A percentile compares a stretch with the other conserved stretches of the same genome.
Evolutionary conservation across 257 asterid species (phyloP).

Genomic region (Nicotiana undulata): DNA sequence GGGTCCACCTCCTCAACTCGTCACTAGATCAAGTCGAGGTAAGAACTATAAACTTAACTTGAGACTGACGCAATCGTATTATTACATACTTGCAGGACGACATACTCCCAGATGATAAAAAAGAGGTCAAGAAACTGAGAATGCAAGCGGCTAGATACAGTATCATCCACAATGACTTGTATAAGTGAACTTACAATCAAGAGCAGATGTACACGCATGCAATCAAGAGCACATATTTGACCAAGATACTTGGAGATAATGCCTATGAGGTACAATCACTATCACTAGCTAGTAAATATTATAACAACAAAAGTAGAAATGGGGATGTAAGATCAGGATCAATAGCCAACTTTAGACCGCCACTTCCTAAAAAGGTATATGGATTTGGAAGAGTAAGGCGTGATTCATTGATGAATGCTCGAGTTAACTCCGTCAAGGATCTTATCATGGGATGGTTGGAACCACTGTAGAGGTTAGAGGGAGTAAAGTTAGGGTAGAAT

Average conservation of each 20-base stretch:
- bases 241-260: slow-evolving; percentile 82
- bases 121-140: too few species aligned
- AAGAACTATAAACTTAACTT: too few species aligned
- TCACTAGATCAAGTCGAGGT: too few species aligned
- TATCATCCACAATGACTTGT: too few species aligned
- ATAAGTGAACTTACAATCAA: too few species aligned
- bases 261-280: slow-evolving; percentile 54
- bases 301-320: neutral
- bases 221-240: slow-evolving; percentile 58
- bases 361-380: neutral
- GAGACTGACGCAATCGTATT: too few species aligned
- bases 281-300: neutral
- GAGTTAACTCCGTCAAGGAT: neutral
- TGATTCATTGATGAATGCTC: neutral
- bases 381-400: neutral
- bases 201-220: slow-evolving; percentile 19
- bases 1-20: too few species aligned
- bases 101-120: too few species aligned
- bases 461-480: neutral
- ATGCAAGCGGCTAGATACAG: too few species aligned
- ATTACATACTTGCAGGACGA: too few species aligned
- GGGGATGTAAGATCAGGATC: neutral
- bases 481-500: neutral
- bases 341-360: neutral
- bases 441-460: neutral